Conservation (phyloP, 441 rosid genomes). For the Croton setiger region DNA sequence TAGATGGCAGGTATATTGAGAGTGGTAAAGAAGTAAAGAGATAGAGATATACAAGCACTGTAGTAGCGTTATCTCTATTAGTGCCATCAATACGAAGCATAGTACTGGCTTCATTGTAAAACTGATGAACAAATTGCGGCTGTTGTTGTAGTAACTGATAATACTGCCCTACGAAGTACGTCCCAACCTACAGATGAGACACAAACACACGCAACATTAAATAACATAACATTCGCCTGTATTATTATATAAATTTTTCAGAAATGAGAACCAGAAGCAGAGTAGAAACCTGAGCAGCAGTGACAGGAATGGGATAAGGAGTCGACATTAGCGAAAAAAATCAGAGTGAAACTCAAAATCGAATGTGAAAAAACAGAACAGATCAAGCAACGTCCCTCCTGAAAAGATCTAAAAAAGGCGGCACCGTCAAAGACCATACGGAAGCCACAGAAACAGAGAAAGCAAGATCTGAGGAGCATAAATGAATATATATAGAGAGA, state of each 20-base stretch:
- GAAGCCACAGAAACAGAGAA: not conserved
- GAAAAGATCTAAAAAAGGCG: constrained; percentile 36
- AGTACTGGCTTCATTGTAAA: constrained; percentile 77
- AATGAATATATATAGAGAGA: not conserved
- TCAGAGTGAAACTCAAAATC: not conserved
- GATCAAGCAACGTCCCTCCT: constrained; percentile 20
- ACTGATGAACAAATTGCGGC: constrained; percentile 72
- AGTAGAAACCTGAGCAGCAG: constrained; percentile 56
- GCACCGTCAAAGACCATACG: not conserved
- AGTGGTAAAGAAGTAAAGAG: not conserved
- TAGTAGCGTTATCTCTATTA: constrained; percentile 52
- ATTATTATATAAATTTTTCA: not conserved
- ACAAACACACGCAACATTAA: not conserved
- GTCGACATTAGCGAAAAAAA: constrained; percentile 40
- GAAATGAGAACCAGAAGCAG: not conserved
- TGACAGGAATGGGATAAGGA: constrained; percentile 51
- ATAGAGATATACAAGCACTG: constrained; percentile 52
- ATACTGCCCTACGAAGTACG: constrained; percentile 84
- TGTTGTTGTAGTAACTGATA: constrained; percentile 73
- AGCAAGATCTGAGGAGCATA: not conserved
- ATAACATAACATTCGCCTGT: not conserved
- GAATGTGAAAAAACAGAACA: constrained; percentile 25
- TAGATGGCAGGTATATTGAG: too few relatives aligned
- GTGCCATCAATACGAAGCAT: constrained; percentile 76
- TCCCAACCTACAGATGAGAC: constrained; percentile 58